Evolutionary conservation across 2,329 filamentous ascomycete genomes (phyloP).

Genomic region (Fusarium lyarnte): DNA sequence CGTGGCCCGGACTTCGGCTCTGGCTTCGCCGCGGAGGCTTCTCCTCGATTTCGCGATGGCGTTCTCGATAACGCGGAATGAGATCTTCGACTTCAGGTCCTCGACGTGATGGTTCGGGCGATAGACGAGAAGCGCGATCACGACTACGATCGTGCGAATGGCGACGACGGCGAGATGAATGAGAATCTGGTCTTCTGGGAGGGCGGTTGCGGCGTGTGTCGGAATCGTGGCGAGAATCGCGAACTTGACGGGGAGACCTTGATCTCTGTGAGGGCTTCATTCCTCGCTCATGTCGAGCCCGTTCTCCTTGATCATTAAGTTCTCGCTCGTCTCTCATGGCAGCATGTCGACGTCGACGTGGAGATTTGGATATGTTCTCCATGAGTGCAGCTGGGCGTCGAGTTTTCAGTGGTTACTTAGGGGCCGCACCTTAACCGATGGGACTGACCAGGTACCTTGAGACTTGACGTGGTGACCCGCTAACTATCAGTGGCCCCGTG

Average conservation of each 20-base stretch:
- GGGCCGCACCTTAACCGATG: constrained; percentile 48
- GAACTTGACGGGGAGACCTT: constrained; percentile 45
- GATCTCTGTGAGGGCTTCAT: constrained; percentile 46
- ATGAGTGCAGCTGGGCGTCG: constrained; percentile 45
- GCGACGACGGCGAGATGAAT: constrained; percentile 49
- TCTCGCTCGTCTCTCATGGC: constrained; percentile 53
- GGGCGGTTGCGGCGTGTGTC: constrained; percentile 47
- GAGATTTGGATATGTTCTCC: constrained; percentile 46
- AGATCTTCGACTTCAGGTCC: constrained; percentile 49
- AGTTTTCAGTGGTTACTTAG: constrained; percentile 51
- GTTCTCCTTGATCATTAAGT: constrained; percentile 51
- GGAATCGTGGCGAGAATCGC: constrained; percentile 44
- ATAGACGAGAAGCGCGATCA: constrained; percentile 44
- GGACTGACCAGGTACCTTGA: constrained; percentile 35
- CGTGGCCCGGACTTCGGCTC: constrained; percentile 47
- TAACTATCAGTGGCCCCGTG: constrained; percentile 28
- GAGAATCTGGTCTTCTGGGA: constrained; percentile 46
- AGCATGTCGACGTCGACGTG: constrained; percentile 51
- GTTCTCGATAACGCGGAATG: constrained; percentile 52
- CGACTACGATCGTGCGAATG: constrained; percentile 52
- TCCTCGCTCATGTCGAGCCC: constrained; percentile 50
- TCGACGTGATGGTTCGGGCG: constrained; percentile 42
- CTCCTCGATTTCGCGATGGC: constrained; percentile 45
- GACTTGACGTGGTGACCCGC: constrained; percentile 22
- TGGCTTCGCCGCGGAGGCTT: constrained; percentile 48